A percentile compares a stretch with the other conserved stretches of the same genome.
phyloP scores from a whole-genome alignment of 441 rosid species.

The Rhodomyrtus psidioides region DNA sequence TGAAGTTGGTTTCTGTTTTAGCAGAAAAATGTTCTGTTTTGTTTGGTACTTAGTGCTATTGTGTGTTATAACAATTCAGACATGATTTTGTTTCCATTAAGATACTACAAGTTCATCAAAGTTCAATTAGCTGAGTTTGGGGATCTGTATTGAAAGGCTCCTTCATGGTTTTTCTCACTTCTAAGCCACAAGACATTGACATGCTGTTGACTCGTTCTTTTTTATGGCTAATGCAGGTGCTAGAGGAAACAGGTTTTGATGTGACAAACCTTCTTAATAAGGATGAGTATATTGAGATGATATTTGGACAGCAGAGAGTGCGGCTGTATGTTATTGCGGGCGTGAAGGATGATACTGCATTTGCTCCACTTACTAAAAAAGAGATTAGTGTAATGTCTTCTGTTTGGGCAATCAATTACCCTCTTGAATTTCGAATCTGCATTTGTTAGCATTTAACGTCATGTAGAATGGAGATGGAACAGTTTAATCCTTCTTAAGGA shows the following conservation, averaged over 20 bases:
- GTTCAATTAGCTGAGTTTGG: background rate
- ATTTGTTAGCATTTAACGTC: background rate
- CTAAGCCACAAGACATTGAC: background rate
- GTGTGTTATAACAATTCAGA: background rate
- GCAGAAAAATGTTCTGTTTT: background rate
- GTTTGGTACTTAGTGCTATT: background rate
- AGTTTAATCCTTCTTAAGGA: background rate
- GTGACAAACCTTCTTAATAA: constrained; percentile 69
- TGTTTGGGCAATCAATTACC: background rate
- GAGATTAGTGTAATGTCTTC: constrained; percentile 87
- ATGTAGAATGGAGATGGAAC: background rate
- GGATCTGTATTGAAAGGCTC: background rate
- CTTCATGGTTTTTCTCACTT: background rate
- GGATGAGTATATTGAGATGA: constrained; percentile 73
- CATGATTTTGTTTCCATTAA: background rate
- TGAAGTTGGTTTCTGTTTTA: background rate
- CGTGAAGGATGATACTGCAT: constrained; percentile 73
- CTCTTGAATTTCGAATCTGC: background rate
- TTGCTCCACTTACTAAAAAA: constrained; percentile 94
- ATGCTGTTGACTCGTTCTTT: background rate
- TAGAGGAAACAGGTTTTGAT: constrained; percentile 95
- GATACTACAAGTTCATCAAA: background rate
- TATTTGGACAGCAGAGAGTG: constrained; percentile 95
- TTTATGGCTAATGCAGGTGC: constrained; percentile 37
- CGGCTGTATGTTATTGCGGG: constrained; percentile 86